phyloP scores from a whole-genome alignment of 306 rosid species.

The Pyrus bretschneideri region DNA sequence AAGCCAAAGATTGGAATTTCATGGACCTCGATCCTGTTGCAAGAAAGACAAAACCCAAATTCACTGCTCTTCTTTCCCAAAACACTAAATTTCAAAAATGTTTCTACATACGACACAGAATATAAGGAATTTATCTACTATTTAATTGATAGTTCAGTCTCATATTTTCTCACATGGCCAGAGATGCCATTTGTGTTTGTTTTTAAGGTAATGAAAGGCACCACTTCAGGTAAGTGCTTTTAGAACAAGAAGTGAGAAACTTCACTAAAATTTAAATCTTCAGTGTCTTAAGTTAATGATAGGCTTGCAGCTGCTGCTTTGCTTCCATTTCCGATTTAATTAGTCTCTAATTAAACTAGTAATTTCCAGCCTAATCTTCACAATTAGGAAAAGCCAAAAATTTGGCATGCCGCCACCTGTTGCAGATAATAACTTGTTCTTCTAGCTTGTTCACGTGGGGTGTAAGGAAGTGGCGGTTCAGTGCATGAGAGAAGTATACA shows the following conservation, averaged over 20 bases:
- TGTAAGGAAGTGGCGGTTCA: slow-evolving; percentile 10
- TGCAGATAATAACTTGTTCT: neutral
- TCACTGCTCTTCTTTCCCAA: neutral
- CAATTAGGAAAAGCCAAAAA: neutral
- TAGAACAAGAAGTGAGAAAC: neutral
- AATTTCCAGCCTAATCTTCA: neutral
- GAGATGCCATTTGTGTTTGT: neutral
- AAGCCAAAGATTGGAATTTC: slow-evolving; percentile 1
- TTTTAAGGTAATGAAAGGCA: neutral
- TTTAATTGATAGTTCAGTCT: neutral
- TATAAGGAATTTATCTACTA: slow-evolving; percentile 1
- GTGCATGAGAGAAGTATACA: slow-evolving; percentile 22
- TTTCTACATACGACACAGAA: slow-evolving; percentile 7
- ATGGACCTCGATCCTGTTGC: slow-evolving; percentile 2
- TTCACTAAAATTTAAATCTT: neutral
- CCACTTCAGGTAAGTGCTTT: neutral
- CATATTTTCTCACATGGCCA: neutral
- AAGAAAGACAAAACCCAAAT: neutral
- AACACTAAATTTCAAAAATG: neutral
- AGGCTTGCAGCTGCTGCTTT: slow-evolving; percentile 5
- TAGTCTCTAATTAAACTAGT: neutral
- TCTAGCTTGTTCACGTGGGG: slow-evolving; percentile 37
- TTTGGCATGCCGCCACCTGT: neutral
- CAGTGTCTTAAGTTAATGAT: neutral
- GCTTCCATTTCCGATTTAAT: slow-evolving; percentile 7